Evolutionary conservation across 2,329 filamentous ascomycete genomes (phyloP).

Genomic region (Clarireedia sp.): DNA sequence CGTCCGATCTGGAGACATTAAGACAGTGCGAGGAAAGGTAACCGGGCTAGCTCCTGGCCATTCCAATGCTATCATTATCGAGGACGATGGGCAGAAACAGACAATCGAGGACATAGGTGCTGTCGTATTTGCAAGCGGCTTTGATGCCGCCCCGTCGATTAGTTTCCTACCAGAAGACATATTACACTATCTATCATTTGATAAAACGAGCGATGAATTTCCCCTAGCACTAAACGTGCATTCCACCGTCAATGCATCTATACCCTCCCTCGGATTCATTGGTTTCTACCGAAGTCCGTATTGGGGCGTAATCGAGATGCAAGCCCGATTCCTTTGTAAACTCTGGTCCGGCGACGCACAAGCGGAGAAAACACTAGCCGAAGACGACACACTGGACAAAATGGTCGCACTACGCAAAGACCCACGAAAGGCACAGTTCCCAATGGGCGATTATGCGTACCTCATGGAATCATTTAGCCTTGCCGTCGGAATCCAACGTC

Average conservation of each 20-base stretch:
- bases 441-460: conserved; percentile 74
- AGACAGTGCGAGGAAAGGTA: conserved; percentile 29
- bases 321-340: conserved; percentile 59
- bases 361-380: conserved; percentile 20
- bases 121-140: conserved; percentile 70
- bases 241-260: conserved; percentile 49
- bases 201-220: conserved; percentile 37
- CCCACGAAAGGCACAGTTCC: conserved; percentile 56
- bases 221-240: conserved; percentile 62
- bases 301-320: conserved; percentile 85
- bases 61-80: conserved; percentile 20
- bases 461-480: conserved; percentile 63
- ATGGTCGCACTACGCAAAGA: conserved; percentile 25
- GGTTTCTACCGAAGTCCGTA: conserved; percentile 80
- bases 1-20: conserved; percentile 56
- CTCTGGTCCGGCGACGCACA: conserved; percentile 42
- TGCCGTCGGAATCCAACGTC: conserved; percentile 44
- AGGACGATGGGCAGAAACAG: conserved; percentile 24
- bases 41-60: not conserved
- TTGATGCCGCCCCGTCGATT: conserved; percentile 55
- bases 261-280: conserved; percentile 66
- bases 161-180: conserved; percentile 54
- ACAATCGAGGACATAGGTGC: conserved; percentile 51
- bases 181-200: conserved; percentile 49
- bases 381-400: conserved; percentile 21